These are phyloP conservation scores for Blastocystis sp. DNA, from an alignment of 352 stramenopile genomes.

Conservation along the genomic window DNA sequence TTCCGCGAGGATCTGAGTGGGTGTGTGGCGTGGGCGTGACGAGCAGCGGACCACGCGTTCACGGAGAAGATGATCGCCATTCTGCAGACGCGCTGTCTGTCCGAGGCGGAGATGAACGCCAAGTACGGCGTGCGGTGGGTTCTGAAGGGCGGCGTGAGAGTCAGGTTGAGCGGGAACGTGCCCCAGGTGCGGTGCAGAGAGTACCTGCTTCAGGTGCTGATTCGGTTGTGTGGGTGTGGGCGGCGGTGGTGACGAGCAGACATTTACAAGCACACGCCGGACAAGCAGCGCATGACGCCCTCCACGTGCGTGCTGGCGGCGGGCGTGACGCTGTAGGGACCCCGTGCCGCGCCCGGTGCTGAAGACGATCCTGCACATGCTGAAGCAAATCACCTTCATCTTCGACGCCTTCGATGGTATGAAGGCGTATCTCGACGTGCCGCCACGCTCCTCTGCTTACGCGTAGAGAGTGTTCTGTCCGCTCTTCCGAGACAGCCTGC, in stretches of 20 bases:
- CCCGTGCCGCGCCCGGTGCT: neutral
- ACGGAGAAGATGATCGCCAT: constrained; percentile 2
- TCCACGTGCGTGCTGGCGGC: neutral
- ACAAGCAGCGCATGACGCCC: neutral
- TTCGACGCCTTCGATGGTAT: constrained; percentile 9
- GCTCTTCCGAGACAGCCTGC: neutral
- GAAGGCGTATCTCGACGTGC: constrained; percentile 20
- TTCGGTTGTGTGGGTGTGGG: constrained; percentile 28
- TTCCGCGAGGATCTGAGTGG: constrained; percentile 1
- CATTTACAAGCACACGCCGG: constrained; percentile 29
- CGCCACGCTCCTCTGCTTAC: neutral
- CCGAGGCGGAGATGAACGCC: neutral
- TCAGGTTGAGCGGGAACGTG: neutral
- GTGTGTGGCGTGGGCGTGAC: neutral
- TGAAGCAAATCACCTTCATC: constrained; percentile 49
- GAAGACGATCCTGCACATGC: neutral
- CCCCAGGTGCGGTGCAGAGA: constrained; percentile 40
- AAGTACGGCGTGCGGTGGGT: constrained; percentile 58
- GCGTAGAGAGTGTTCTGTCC: constrained; percentile 48
- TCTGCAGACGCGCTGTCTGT: neutral
- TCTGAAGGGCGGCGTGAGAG: neutral
- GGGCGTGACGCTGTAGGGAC: neutral
- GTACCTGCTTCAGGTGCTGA: constrained; percentile 20
- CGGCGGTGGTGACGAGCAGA: neutral
- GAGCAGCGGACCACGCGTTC: neutral